A percentile compares a stretch with the other conserved stretches of the same genome.
These are phyloP conservation scores for Colletotrichum tamarilloi DNA, from an alignment of 2,329 filamentous ascomycete genomes.

Conservation along the genomic window DNA sequence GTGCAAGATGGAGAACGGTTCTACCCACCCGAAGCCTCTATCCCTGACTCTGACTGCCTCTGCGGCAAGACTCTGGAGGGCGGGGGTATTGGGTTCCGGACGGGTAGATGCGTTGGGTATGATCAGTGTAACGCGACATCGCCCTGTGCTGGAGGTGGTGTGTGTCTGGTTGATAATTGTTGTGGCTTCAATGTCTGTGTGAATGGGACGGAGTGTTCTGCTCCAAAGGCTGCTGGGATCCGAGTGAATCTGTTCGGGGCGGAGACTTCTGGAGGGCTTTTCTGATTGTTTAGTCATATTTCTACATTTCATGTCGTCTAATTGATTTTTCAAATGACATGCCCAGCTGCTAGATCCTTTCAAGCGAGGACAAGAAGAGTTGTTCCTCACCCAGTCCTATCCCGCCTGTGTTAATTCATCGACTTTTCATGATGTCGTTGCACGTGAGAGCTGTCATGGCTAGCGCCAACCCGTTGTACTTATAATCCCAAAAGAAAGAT, in stretches of 20 bases:
- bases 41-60: conserved; percentile 46
- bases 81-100: conserved; percentile 26
- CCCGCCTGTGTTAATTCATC: no score
- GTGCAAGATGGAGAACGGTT: conserved; percentile 38
- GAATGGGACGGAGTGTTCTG: conserved; percentile 35
- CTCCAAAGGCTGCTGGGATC: not conserved
- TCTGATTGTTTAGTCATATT: conserved; percentile 4
- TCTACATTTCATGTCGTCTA: no score
- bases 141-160: conserved; percentile 10
- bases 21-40: conserved; percentile 46
- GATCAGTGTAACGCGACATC: conserved; percentile 9
- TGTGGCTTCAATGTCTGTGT: conserved; percentile 34
- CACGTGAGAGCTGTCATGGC: not conserved
- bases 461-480: not conserved
- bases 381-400: no score
- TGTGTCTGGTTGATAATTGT: conserved; percentile 31
- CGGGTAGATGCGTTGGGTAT: conserved; percentile 5
- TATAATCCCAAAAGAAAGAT: not conserved
- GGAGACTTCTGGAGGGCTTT: not conserved
- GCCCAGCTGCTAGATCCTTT: no score
- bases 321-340: no score
- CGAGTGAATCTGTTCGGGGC: conserved; percentile 4
- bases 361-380: no score
- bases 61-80: conserved; percentile 44
- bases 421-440: no score